A percentile compares a stretch with the other conserved stretches of the same genome.
These are phyloP conservation scores for Neonectria faginata DNA, from an alignment of 2,329 filamentous ascomycete genomes.

Conservation along the genomic window DNA sequence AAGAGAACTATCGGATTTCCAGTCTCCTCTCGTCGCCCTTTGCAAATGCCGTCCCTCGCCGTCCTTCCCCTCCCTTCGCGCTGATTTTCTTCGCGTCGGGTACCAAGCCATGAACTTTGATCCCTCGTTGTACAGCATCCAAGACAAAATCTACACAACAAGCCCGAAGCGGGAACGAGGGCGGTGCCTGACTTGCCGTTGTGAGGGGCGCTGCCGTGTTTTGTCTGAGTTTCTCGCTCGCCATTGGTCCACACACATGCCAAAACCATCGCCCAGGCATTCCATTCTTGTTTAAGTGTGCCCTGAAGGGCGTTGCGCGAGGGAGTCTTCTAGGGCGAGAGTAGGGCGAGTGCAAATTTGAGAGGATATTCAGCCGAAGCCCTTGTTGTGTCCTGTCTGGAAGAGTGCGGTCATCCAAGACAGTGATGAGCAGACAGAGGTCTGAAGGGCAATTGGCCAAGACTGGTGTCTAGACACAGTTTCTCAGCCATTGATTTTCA, in stretches of 20 bases:
- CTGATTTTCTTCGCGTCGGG: background rate
- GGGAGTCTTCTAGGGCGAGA: background rate
- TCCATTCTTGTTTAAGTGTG: background rate
- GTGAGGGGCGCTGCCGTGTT: background rate
- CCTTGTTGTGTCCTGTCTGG: background rate
- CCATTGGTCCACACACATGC: constrained; percentile 4
- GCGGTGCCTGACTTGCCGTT: background rate
- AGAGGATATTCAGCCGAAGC: background rate
- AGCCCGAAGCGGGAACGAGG: background rate
- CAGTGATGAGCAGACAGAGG: background rate
- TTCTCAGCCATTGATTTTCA: background rate
- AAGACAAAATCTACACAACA: constrained; percentile 8
- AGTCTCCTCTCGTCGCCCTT: constrained; percentile 6
- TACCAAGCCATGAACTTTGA: background rate
- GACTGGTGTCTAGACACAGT: background rate
- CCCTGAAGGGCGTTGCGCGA: constrained; percentile 1
- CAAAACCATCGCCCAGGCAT: constrained; percentile 6
- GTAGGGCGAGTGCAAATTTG: background rate
- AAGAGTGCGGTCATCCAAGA: background rate
- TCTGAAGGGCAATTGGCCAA: background rate
- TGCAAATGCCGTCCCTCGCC: background rate
- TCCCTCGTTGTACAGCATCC: background rate
- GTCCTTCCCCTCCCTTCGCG: background rate
- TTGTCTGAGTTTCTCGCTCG: constrained; percentile 6
- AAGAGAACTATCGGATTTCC: constrained; percentile 5